phyloP scores from a whole-genome alignment of 2,329 filamentous ascomycete genomes.

The Trichoderma sp. region DNA sequence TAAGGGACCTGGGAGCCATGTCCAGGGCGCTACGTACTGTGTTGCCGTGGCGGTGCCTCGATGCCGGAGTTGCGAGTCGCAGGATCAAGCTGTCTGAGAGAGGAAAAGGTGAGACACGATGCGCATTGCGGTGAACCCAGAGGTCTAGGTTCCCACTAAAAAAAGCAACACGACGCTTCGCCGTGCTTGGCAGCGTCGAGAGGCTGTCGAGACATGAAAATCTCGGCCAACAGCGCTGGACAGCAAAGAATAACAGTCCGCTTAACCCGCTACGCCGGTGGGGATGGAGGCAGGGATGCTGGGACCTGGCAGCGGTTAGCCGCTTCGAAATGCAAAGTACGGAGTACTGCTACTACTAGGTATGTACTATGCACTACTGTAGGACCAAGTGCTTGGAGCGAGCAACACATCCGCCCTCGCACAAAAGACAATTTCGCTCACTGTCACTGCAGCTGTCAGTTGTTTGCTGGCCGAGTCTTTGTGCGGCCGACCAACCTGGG shows the following conservation, averaged over 20 bases:
- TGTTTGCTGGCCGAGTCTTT: not conserved
- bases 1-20: not conserved
- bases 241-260: constrained; percentile 13
- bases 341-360: too few relatives aligned
- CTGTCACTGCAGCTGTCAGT: constrained; percentile 9
- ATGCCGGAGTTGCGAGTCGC: not conserved
- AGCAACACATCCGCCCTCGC: not conserved
- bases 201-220: not conserved
- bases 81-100: not conserved
- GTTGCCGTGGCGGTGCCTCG: not conserved
- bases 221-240: not conserved
- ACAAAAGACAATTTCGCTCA: not conserved
- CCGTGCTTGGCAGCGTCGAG: not conserved
- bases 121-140: constrained; percentile 6
- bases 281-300: constrained; percentile 9
- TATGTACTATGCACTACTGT: too few relatives aligned
- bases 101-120: constrained; percentile 9
- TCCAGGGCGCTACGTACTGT: not conserved
- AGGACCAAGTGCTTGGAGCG: not conserved
- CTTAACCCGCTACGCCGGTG: constrained; percentile 4
- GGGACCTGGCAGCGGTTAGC: constrained; percentile 20
- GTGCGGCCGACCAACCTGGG: not conserved
- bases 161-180: not conserved
- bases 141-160: not conserved
- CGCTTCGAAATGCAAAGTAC: not conserved